Conservation (phyloP, 495 filamentous ascomycete genomes). For the Massariosphaeria phaeospora region DNA sequence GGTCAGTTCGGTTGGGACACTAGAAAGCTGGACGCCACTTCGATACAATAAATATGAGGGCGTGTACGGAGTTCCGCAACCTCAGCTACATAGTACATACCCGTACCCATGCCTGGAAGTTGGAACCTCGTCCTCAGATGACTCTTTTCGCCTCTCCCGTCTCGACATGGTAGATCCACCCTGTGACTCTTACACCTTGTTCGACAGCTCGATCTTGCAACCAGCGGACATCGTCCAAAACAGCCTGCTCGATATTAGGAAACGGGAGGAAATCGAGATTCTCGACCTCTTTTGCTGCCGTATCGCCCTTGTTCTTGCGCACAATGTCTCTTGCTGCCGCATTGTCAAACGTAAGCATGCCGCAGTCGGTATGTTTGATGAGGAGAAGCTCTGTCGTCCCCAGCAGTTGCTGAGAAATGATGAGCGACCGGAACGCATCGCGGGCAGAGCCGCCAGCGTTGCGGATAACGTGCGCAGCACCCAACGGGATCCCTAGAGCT, state of each 20-base stretch:
- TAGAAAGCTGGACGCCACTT: too few relatives aligned
- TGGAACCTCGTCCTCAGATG: too few relatives aligned
- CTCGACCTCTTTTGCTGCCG: slow-evolving; percentile 40
- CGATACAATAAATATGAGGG: too few relatives aligned
- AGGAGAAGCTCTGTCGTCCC: slow-evolving; percentile 73
- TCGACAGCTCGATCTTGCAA: slow-evolving; percentile 59
- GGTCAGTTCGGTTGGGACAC: too few relatives aligned
- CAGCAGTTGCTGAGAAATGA: slow-evolving; percentile 77
- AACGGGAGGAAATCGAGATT: slow-evolving; percentile 63
- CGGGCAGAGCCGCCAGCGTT: slow-evolving; percentile 65
- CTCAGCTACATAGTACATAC: too few relatives aligned
- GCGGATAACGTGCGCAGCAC: slow-evolving; percentile 77
- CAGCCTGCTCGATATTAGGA: slow-evolving; percentile 55
- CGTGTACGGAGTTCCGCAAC: too few relatives aligned
- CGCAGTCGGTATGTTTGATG: slow-evolving; percentile 76
- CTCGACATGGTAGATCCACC: slow-evolving; percentile 78
- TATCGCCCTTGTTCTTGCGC: slow-evolving; percentile 52
- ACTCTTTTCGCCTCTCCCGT: slow-evolving; percentile 64
- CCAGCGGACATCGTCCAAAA: slow-evolving; percentile 61
- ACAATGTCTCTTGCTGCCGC: slow-evolving; percentile 56
- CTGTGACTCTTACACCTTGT: slow-evolving; percentile 55
- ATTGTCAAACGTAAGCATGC: slow-evolving; percentile 77
- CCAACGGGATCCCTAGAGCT: slow-evolving; percentile 69
- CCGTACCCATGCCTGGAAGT: too few relatives aligned
- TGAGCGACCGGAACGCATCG: slow-evolving; percentile 67